Evolutionary conservation across 1,284 basidiomycete species (phyloP).

Genomic region (Microbotryomycetes sp.): DNA sequence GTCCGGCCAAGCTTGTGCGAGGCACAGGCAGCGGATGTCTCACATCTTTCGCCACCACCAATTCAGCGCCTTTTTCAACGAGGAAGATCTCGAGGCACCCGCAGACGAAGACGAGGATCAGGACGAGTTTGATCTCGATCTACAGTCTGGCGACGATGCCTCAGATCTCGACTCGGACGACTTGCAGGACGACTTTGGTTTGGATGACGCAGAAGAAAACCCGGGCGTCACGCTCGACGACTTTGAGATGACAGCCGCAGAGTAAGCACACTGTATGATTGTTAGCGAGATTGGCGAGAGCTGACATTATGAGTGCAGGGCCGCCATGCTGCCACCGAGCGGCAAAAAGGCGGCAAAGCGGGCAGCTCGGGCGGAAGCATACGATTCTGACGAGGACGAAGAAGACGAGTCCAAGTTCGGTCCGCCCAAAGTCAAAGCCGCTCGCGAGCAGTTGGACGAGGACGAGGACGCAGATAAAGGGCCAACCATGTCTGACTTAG

Average conservation of each 20-base stretch:
- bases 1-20: not conserved
- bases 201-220: conserved; percentile 36
- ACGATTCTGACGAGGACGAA: conserved; percentile 21
- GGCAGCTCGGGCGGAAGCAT: conserved; percentile 6
- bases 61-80: conserved; percentile 33
- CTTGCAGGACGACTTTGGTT: conserved; percentile 44
- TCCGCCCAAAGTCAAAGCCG: conserved; percentile 4
- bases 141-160: conserved; percentile 26
- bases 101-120: conserved; percentile 45
- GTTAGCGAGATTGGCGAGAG: not conserved
- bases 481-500: not conserved
- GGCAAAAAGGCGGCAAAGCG: conserved; percentile 19
- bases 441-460: conserved; percentile 20
- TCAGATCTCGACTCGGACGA: conserved; percentile 39
- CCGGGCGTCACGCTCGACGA: conserved; percentile 17
- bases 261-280: conserved; percentile 4
- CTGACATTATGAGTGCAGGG: not conserved
- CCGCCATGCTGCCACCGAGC: conserved; percentile 1
- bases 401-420: conserved; percentile 15
- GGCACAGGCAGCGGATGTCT: not conserved
- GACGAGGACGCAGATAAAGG: conserved; percentile 29
- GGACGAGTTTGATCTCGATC: conserved; percentile 33
- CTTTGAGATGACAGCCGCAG: conserved; percentile 10
- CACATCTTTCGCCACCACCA: not conserved
- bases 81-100: conserved; percentile 36